phyloP scores from a whole-genome alignment of 2,329 filamentous ascomycete species.

The Ophiocordyceps australis region DNA sequence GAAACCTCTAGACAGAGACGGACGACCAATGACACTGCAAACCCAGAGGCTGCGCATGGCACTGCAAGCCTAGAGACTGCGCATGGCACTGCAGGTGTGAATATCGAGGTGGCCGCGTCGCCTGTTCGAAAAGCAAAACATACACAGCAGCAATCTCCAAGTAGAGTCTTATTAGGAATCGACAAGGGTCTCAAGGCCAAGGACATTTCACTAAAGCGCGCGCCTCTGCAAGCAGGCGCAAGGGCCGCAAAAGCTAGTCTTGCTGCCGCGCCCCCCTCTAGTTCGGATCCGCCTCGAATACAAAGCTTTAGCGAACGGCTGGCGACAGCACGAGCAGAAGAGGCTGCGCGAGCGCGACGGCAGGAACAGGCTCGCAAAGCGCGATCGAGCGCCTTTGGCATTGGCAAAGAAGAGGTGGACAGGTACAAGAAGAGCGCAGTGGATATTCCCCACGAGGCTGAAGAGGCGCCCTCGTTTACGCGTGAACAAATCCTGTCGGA shows the following conservation, averaged over 20 bases:
- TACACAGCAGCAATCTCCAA: conserved; percentile 59
- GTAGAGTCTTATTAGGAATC: conserved; percentile 66
- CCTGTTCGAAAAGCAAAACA: conserved; percentile 48
- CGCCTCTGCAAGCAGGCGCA: conserved; percentile 27
- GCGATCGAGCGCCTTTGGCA: conserved; percentile 36
- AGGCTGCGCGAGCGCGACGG: conserved; percentile 28
- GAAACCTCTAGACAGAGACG: too few relatives aligned
- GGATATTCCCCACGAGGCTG: conserved; percentile 29
- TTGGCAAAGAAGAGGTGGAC: conserved; percentile 40
- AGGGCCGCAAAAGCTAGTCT: conserved; percentile 22
- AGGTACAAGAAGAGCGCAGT: conserved; percentile 38
- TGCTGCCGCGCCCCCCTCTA: conserved; percentile 17
- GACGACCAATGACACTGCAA: too few relatives aligned
- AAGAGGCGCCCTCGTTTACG: conserved; percentile 33
- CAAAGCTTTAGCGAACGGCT: conserved; percentile 72
- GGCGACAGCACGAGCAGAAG: conserved; percentile 45
- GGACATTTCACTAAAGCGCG: conserved; percentile 70
- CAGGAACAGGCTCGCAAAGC: conserved; percentile 31
- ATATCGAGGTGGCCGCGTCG: conserved; percentile 51
- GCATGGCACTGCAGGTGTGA: conserved; percentile 55
- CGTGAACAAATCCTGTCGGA: conserved; percentile 41
- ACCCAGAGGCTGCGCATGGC: too few relatives aligned
- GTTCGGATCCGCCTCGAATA: conserved; percentile 16
- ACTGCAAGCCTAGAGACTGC: too few relatives aligned
- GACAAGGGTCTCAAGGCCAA: conserved; percentile 70